Evolutionary conservation across 257 asterid species (phyloP).

Genomic region (Lycium barbarum): DNA sequence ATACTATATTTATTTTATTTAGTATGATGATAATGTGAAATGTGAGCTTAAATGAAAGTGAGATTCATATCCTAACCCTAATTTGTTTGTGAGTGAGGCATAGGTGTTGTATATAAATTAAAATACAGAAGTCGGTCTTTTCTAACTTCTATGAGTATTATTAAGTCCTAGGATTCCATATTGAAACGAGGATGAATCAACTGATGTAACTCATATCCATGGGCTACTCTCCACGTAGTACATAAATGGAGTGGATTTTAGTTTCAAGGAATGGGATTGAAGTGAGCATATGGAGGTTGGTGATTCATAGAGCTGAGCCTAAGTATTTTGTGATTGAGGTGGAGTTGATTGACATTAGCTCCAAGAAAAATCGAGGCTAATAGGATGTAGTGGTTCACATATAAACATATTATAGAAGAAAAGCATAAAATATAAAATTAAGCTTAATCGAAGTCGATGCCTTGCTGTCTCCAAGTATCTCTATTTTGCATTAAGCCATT

Average conservation of each 20-base stretch:
- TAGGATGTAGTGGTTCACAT: not conserved
- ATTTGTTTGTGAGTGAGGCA: too few relatives aligned
- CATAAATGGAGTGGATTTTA: not conserved
- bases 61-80: too few relatives aligned
- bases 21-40: too few relatives aligned
- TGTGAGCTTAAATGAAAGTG: too few relatives aligned
- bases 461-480: not conserved
- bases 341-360: not conserved
- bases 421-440: not conserved
- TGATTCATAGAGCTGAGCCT: not conserved
- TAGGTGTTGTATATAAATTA: too few relatives aligned
- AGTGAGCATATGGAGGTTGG: not conserved
- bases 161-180: not conserved
- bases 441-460: not conserved
- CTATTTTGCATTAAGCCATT: not conserved
- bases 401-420: not conserved
- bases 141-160: not conserved
- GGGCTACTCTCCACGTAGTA: not conserved
- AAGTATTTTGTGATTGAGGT: not conserved
- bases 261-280: not conserved
- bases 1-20: too few relatives aligned
- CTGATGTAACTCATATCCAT: not conserved
- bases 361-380: not conserved
- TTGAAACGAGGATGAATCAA: not conserved
- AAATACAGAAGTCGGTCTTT: not conserved